Evolutionary conservation across 2,329 filamentous ascomycete species (phyloP).

Genomic region (Dothistroma septosporum): DNA sequence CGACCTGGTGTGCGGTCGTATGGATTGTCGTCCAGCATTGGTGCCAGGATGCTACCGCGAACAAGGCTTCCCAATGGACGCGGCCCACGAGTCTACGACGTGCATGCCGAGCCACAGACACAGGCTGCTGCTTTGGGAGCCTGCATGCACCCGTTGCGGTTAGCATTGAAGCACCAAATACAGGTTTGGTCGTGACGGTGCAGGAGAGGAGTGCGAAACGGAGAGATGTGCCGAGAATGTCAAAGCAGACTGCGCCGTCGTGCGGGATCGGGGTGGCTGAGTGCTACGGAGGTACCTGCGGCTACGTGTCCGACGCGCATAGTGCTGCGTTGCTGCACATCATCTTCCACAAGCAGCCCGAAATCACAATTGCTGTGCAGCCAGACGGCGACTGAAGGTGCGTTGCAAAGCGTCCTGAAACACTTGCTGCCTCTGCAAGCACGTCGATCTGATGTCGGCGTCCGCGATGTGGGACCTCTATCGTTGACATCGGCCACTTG

Average conservation of each 20-base stretch:
- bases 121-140: background rate
- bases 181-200: background rate
- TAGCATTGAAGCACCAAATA: background rate
- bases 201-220: background rate
- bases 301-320: background rate
- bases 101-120: constrained; percentile 7
- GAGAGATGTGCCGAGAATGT: constrained; percentile 3
- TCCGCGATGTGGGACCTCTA: background rate
- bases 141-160: background rate
- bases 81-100: constrained; percentile 6
- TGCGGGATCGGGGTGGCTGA: constrained; percentile 1
- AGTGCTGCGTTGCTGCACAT: background rate
- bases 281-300: background rate
- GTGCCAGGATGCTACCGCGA: background rate
- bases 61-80: constrained; percentile 1
- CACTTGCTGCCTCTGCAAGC: background rate
- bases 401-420: background rate
- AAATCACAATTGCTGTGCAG: background rate
- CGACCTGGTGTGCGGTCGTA: constrained; percentile 7
- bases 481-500: background rate
- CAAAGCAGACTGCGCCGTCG: background rate
- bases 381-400: background rate
- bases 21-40: constrained; percentile 7
- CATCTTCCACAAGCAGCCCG: background rate
- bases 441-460: constrained; percentile 1